Percentiles rank a stretch among this genome's conserved stretches.
Conservation (phyloP, 805 yeast species). For the Lachancea waltii region DNA sequence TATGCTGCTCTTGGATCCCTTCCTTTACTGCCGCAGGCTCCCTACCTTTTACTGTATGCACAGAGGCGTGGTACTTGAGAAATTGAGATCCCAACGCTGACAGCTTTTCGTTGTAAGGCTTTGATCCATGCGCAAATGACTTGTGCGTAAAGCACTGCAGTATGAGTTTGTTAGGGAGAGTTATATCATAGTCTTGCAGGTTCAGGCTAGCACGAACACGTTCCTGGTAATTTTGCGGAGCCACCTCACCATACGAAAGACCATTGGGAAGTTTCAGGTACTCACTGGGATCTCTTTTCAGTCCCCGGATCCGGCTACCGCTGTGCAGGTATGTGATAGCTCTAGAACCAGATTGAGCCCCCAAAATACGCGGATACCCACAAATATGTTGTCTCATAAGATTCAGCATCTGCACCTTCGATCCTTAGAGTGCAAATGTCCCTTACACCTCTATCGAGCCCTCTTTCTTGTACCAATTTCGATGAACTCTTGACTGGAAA, state of each 20-base stretch:
- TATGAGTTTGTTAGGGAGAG: constrained; percentile 53
- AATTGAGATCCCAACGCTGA: constrained; percentile 64
- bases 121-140: constrained; percentile 85
- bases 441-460: not conserved
- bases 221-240: constrained; percentile 39
- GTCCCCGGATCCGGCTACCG: constrained; percentile 58
- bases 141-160: constrained; percentile 88
- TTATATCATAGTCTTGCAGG: constrained; percentile 21
- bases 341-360: not conserved
- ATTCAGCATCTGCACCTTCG: not conserved
- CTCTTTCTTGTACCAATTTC: not conserved
- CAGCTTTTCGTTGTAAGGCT: constrained; percentile 85
- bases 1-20: constrained; percentile 25
- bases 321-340: constrained; percentile 36
- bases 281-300: constrained; percentile 63
- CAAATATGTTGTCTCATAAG: not conserved
- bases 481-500: not conserved
- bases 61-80: constrained; percentile 39
- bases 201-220: constrained; percentile 20
- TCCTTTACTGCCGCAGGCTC: constrained; percentile 10
- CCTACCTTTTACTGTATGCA: constrained; percentile 28
- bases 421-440: not conserved
- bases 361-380: not conserved
- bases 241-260: constrained; percentile 43
- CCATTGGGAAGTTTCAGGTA: constrained; percentile 46